A percentile compares a stretch with the other conserved stretches of the same genome.
Evolutionary conservation across 2,329 filamentous ascomycete genomes (phyloP).

Genomic region (Clonostachys chloroleuca): DNA sequence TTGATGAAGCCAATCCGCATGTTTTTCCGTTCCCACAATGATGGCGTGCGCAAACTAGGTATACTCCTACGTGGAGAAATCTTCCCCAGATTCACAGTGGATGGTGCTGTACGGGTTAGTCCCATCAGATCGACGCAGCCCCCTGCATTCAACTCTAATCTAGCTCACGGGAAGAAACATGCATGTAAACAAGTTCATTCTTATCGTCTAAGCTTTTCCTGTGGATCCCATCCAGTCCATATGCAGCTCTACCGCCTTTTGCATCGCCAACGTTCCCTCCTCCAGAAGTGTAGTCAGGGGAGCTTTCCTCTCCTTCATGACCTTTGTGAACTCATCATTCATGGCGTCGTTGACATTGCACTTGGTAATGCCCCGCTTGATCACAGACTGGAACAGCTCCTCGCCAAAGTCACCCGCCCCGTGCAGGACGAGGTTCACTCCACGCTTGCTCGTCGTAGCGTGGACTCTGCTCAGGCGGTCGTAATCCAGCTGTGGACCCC

Average conservation of each 20-base stretch:
- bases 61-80: no score
- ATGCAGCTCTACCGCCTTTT: slow-evolving; percentile 8
- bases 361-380: slow-evolving; percentile 39
- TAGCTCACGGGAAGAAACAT: no score
- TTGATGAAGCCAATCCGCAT: no score
- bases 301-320: slow-evolving; percentile 7
- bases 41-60: no score
- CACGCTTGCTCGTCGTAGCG: slow-evolving; percentile 32
- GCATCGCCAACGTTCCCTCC: slow-evolving; percentile 10
- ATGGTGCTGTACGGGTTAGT: no score
- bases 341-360: slow-evolving; percentile 48
- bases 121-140: no score
- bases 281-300: slow-evolving; percentile 14
- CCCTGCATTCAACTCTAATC: no score
- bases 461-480: slow-evolving; percentile 23
- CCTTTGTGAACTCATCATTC: slow-evolving; percentile 3
- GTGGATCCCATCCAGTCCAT: slow-evolving; percentile 15
- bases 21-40: no score
- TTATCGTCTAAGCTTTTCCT: slow-evolving; percentile 9
- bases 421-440: slow-evolving; percentile 39
- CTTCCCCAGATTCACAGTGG: no score
- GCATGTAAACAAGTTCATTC: no score
- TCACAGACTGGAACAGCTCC: slow-evolving; percentile 37
- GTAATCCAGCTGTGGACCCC: slow-evolving; percentile 12
- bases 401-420: slow-evolving; percentile 42